Base-by-base conservation (phyloP, 768 basidiomycete genomes). In the Hygrophorus russula region DNA sequence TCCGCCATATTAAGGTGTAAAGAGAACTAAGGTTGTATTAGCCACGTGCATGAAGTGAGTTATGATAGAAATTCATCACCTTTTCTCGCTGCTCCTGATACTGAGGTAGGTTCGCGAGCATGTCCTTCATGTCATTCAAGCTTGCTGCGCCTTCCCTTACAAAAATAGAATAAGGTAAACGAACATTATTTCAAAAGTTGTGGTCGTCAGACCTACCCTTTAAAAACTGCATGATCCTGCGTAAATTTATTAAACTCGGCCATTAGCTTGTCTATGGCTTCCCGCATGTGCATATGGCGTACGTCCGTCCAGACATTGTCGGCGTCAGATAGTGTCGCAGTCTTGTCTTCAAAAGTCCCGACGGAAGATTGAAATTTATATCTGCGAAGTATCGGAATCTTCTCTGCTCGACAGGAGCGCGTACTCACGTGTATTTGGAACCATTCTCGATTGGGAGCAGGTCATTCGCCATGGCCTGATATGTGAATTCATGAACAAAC, bases 391-490 rank as follows among this genome's bases (percentile, higher is more conserved):
- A 14, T 32, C 30, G 28, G 9, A 24, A 29, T 27, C 32, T 37
- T 6, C 13, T 14, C 42, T 17, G 42, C 20, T 36, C 20, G 17
- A 10, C 12, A 44, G 10, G 8, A 29, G 19, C 13, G 11, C 20
- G n/a, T 13, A 69, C 89, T 44, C 51, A 94, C 91, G 76, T 79
- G 62, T 97, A 98, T 61, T 74, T 82, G 7, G 70, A 71, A 18
- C 93, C 94, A 48, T 89, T 79, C 44, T 90, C 76, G 41, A 99
- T 87, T 13, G 82, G 82, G 4, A 99, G 70, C 14, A 99, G 62
- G 60, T 99, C 96, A 53, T 92, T 91, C 39, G 84, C 85, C 96
- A 99, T 99, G 0, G 96, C 94, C 61, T 98, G 96, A 60, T 98
- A 99, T 15, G 94, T 98, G 57, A 99, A 99, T 56, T 98, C 96